phyloP scores from a whole-genome alignment of 108 stramenopile species.

The Skeletonema menzelii region DNA sequence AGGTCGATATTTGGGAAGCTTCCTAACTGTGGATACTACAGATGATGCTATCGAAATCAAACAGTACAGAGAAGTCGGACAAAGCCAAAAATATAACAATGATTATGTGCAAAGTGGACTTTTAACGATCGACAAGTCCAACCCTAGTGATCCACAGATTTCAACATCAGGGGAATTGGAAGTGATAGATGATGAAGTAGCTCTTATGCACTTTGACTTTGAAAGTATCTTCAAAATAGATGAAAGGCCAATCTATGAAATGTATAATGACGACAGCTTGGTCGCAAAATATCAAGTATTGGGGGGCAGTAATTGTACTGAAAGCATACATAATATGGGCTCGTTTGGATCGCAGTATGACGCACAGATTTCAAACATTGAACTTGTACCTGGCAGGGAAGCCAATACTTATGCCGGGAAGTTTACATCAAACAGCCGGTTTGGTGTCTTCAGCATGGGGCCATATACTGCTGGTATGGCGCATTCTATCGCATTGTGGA shows the following conservation, averaged over 20 bases:
- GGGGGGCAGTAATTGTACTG: neutral
- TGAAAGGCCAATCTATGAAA: neutral
- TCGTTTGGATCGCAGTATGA: neutral
- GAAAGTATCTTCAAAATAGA: neutral
- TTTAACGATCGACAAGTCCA: neutral
- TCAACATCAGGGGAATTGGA: neutral
- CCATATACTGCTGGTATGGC: slow-evolving; percentile 4
- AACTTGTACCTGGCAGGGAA: neutral
- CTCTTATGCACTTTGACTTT: slow-evolving; percentile 3
- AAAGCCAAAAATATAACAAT: neutral
- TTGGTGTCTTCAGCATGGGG: slow-evolving; percentile 1
- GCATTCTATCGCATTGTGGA: slow-evolving; percentile 4
- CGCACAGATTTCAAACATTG: slow-evolving; percentile 1
- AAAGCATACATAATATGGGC: slow-evolving; percentile 1
- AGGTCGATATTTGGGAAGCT: neutral
- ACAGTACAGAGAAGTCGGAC: neutral
- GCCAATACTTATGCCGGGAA: neutral
- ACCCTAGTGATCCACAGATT: neutral
- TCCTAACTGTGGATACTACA: neutral
- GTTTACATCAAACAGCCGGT: neutral
- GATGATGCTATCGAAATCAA: neutral
- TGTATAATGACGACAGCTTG: neutral
- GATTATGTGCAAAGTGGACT: neutral
- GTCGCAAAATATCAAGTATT: neutral
- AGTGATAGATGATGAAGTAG: neutral